Evolutionary conservation across 73 alveolate species (phyloP).

Genomic region (Stentor roeselii): DNA sequence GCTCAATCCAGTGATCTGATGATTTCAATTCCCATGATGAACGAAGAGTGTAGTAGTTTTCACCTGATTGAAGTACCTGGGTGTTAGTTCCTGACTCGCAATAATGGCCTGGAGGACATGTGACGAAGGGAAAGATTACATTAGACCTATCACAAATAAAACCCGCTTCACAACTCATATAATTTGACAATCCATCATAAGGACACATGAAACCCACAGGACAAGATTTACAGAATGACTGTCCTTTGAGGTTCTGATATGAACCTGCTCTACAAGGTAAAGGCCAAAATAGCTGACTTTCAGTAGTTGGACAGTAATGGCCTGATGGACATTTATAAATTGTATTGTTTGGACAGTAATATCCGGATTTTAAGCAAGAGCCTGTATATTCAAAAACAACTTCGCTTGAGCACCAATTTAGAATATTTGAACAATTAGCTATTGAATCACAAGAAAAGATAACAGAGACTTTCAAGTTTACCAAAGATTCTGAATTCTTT

Average conservation of each 20-base stretch:
- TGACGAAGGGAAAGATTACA: not conserved
- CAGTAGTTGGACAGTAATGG: not conserved
- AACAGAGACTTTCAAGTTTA: not conserved
- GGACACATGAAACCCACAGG: not conserved
- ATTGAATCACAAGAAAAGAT: not conserved
- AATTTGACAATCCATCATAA: not conserved
- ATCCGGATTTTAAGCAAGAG: not conserved
- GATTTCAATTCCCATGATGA: not conserved
- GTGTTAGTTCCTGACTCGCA: constrained; percentile 1
- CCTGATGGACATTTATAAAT: not conserved
- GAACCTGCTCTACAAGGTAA: constrained; percentile 13
- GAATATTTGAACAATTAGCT: not conserved
- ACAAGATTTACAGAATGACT: not conserved
- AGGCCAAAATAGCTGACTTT: not conserved
- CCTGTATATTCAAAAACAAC: not conserved
- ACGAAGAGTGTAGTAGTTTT: not conserved
- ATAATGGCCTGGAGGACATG: constrained; percentile 18
- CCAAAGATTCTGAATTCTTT: not conserved
- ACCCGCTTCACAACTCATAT: not conserved
- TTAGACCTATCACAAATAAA: constrained; percentile 8
- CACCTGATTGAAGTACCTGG: not conserved
- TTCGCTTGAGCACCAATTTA: not conserved
- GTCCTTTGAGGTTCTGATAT: not conserved
- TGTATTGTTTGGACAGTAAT: not conserved
- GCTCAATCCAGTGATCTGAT: not conserved